Evolutionary conservation across 208 protist species (phyloP), one percentile per base, ranked within the genome.

Genomic region (Sergeia podlipaevii): DNA sequence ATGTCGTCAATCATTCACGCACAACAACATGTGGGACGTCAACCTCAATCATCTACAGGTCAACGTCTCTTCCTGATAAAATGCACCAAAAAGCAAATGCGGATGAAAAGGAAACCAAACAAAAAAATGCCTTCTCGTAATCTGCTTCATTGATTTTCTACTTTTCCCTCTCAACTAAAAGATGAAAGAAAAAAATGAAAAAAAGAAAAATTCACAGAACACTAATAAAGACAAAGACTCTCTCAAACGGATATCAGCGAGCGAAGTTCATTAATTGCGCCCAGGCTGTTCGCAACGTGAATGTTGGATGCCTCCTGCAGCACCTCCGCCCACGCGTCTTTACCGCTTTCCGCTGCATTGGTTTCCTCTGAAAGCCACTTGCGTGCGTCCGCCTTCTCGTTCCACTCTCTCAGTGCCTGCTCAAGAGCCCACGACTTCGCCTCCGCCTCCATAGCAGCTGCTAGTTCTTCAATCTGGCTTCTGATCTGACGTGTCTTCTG

Each of bases 401-500:
- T 84, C 70, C 74, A 91, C 45, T 74, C 70, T 26, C 67, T 64
- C 69, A 87, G 76, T 7, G 80, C 87, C 30, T 69, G 48, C 51
- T 94, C 83, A 2, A 89, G 53, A 4, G 71, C 78, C 81, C 78
- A 90, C n/a, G 80, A 80, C 60, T 86, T 89, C 20, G 70, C 79
- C 57, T 94, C 83, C 8, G 70, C 66, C 54, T 89, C 76, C 6
- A 70, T 70, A 4, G 74, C 44, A 1, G 76, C 73, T 17, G 53
- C 48, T 24, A 70, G 65, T 46, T 88, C 76, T 0, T 55, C 45
- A 32, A 83, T 76, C 43, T 70, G 74, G 45, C 57, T 79, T 33
- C 70, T 65, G 2, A 87, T 20, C 21, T 73, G 53, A 13, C 64
- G 55, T 15, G 69, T 29, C 38, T 77, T 80, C 27, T 77, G 59